Base-by-base conservation (phyloP, 441 rosid species). In the Jatropha podagrica region DNA sequence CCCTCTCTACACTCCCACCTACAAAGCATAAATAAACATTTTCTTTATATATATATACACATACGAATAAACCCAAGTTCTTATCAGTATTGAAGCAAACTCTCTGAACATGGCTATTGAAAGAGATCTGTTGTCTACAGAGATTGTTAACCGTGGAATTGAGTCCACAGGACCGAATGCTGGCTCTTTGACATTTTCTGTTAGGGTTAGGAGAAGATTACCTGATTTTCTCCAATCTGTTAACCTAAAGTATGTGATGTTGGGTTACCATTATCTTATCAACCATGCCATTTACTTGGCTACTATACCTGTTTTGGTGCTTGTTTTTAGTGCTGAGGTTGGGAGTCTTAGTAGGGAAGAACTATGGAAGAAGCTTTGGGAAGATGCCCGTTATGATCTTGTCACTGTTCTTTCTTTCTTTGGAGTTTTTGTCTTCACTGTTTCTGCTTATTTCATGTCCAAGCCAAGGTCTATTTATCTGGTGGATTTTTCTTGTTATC, bases 161-260 rank as follows among this genome's bases (percentile, higher is more conserved):
- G 88, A 92, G 78, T 89, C 97, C 8, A 83, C 97, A 0, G 96
- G 98, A 8, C 98, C 97, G 2, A 91, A 94, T 71, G 95, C 96
- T 1, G 97, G 97, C 1, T 91, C 97, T 65, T 81, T 83, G 2
- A 91, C 95, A 7, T 95, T 95, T 83, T 91, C 98, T 5, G 96
- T 95, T 0, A 76, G 97, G 72, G 98, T 95, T 17, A 79, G 95
- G 51, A 83, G 95, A 74, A 88, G 97, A 74, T 80, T 95, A 18
- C 98, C 98, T 0, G 97, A 95, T 76, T 95, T 95, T 60, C 93
- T 92, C n/a, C 97, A 95, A 58, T 95, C 98, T 0, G 97, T 95
- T 15, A 95, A 92, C 65, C 86, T 95, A 56, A 92, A 95, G 84
- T 95, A 95, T 51, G 98, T 95, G 72, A 92, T 88, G 80, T 85